phyloP scores from a whole-genome alignment of 805 yeast species.

The Ogataea minuta region DNA sequence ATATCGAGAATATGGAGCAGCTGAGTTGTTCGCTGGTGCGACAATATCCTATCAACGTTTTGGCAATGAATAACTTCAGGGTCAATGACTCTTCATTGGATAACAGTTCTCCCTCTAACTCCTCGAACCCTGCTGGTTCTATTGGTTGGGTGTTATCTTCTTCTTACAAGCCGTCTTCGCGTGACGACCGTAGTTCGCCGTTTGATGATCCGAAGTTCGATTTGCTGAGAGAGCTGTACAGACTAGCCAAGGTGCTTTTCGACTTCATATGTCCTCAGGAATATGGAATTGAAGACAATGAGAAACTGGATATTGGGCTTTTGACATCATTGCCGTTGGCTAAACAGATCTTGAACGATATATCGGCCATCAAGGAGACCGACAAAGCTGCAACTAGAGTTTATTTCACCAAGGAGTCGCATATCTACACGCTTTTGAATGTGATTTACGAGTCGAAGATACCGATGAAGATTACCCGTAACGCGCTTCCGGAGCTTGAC shows the following conservation, averaged over 20 bases:
- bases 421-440: constrained; percentile 88
- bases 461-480: constrained; percentile 93
- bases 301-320: constrained; percentile 92
- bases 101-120: constrained; percentile 24
- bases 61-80: constrained; percentile 75
- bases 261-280: constrained; percentile 99
- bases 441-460: constrained; percentile 87
- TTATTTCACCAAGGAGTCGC: constrained; percentile 96
- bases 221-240: constrained; percentile 80
- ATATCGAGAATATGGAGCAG: constrained; percentile 42
- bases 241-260: constrained; percentile 87
- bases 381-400: constrained; percentile 82
- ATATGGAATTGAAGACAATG: constrained; percentile 93
- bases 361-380: constrained; percentile 72
- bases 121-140: constrained; percentile 52
- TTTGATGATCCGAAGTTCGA: constrained; percentile 82
- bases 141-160: constrained; percentile 65
- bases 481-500: constrained; percentile 94
- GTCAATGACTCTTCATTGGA: constrained; percentile 43
- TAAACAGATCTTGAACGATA: constrained; percentile 77
- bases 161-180: constrained; percentile 29
- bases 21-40: constrained; percentile 54
- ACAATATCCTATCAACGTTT: constrained; percentile 68
- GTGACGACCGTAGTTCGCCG: constrained; percentile 37
- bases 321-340: constrained; percentile 93